Base-by-base conservation (phyloP, 2,329 filamentous ascomycete species). In the Aspergillus ochraceus region DNA sequence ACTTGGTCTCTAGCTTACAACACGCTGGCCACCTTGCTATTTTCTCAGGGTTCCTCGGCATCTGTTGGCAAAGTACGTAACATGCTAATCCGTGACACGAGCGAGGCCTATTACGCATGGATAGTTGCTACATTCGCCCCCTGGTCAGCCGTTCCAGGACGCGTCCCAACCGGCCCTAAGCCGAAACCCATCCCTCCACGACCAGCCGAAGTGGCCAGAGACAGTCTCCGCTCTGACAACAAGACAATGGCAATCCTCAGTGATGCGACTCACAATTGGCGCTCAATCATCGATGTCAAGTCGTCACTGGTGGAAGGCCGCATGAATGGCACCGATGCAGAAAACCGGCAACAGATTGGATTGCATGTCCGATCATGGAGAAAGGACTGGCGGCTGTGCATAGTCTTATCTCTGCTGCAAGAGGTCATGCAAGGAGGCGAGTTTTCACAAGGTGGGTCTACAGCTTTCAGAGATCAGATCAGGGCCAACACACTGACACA, bases 151-250 rank as follows among this genome's bases (percentile, higher is more conserved):
- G 79, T 78, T 59, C 77, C 63, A 70, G 61, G 71, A 61, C 73
- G 76, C 51, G 61, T 75, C 55, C 69, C 71, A 4, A 66, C 76
- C 29, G 76, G 74, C 9, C 71, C 73, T 12, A 80, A 79, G 45
- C 76, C 78, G 51, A 89, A 86, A 69, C 71, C 77, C 20, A 79
- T 83, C 3, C 82, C 83, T 20, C 86, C 88, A 0, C 81, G 87
- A 19, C 83, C 88, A 3, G 83, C 84, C 3, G 79, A 86, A 30
- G 88, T 90, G 5, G 88, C 86, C 5, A 83, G 89, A 32, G 91
- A 96, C 71, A 92, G 92, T 5, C 86, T 96, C 71, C 92, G 90
- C 69, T 84, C 88, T 1, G 86, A 90, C 2, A 96, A 92, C 71
- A 95, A 89, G 71, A 79, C 92, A 5, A 85, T 84, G 49, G 87